Evolutionary conservation across 2,329 filamentous ascomycete species (phyloP).

Genomic region (Pezicula carpinea): DNA sequence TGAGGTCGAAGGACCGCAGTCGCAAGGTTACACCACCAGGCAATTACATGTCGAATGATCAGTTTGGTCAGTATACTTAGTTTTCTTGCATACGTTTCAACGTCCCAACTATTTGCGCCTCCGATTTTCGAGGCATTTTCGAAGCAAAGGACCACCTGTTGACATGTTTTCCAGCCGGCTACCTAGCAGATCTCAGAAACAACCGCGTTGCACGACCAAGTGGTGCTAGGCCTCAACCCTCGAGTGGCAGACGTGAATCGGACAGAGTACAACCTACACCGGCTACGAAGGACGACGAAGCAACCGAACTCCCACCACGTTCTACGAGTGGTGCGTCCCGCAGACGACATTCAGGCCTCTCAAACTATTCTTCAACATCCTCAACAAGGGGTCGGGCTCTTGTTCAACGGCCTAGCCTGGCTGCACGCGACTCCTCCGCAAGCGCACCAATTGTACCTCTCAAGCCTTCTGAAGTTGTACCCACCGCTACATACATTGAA

Average conservation of each 20-base stretch:
- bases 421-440: neutral
- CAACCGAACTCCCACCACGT: constrained; percentile 15
- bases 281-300: constrained; percentile 4
- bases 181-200: constrained; percentile 66
- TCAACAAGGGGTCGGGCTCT: constrained; percentile 26
- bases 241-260: constrained; percentile 28
- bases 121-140: too few relatives aligned
- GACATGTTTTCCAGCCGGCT: constrained; percentile 47
- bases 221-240: constrained; percentile 62
- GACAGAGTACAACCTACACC: constrained; percentile 28
- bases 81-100: constrained; percentile 8
- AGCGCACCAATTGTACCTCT: constrained; percentile 31
- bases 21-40: constrained; percentile 58
- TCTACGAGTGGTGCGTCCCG: constrained; percentile 25
- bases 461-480: constrained; percentile 57
- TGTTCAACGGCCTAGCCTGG: constrained; percentile 18
- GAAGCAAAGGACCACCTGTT: too few relatives aligned
- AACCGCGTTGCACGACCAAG: constrained; percentile 64
- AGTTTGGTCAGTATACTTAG: constrained; percentile 50
- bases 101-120: constrained; percentile 8
- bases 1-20: constrained; percentile 28
- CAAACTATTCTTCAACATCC: constrained; percentile 23
- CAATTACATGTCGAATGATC: constrained; percentile 61
- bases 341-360: constrained; percentile 23
- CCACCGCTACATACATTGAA: constrained; percentile 67